phyloP scores from a whole-genome alignment of 129 eudicot genomes.

The Oenanthe sinensis region DNA sequence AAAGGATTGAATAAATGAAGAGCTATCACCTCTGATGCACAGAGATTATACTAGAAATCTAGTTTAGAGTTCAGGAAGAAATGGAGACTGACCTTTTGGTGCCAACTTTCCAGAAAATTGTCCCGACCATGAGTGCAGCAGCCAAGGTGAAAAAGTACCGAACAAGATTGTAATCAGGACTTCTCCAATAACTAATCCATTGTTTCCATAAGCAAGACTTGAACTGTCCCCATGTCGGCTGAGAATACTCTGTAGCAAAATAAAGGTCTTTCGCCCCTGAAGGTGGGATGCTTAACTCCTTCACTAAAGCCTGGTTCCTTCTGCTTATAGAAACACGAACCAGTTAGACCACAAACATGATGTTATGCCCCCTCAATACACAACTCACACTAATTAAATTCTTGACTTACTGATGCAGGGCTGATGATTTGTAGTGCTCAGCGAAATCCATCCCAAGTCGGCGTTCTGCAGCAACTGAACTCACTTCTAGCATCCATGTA shows the following conservation, averaged over 20 bases:
- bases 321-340: constrained; percentile 19
- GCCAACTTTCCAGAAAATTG: constrained; percentile 67
- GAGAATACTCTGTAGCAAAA: constrained; percentile 55
- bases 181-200: constrained; percentile 87
- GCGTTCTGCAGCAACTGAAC: constrained; percentile 49
- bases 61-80: neutral
- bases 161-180: constrained; percentile 76
- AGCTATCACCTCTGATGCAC: neutral
- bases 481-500: constrained; percentile 82
- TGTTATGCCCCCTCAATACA: neutral
- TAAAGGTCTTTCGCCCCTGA: constrained; percentile 51
- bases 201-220: constrained; percentile 78
- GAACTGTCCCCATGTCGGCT: constrained; percentile 63
- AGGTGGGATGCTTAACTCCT: constrained; percentile 53
- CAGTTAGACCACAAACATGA: neutral
- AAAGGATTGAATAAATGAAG: neutral
- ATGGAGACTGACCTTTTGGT: constrained; percentile 42
- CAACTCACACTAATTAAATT: neutral
- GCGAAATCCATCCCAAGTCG: constrained; percentile 61
- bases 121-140: constrained; percentile 56
- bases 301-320: constrained; percentile 45
- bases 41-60: neutral
- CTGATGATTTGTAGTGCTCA: constrained; percentile 43
- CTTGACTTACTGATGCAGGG: constrained; percentile 41
- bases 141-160: constrained; percentile 67